phyloP scores from a whole-genome alignment of 176 grass and related monocot genomes.

The Triticum turgidum region DNA sequence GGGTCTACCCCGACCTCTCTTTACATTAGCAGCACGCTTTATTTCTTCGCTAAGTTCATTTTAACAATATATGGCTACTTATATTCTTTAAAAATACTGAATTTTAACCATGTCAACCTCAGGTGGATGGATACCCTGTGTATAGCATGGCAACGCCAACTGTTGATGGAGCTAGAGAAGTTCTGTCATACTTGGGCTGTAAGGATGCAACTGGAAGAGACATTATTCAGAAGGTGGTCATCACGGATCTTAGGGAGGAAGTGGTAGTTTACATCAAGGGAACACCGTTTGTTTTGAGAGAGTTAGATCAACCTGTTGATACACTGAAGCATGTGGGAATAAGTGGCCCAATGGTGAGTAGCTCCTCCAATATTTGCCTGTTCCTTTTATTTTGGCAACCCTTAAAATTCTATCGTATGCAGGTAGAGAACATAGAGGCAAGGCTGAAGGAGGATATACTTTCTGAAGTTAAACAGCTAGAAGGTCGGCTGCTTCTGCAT shows the following conservation, averaged over 20 bases:
- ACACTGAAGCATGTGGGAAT: slow-evolving; percentile 99
- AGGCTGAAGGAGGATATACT: slow-evolving; percentile 98
- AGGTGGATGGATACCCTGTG: slow-evolving; percentile 96
- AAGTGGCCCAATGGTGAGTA: slow-evolving; percentile 81
- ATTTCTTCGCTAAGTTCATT: not conserved
- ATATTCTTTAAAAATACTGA: slow-evolving; percentile 8
- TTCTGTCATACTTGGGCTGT: slow-evolving; percentile 86
- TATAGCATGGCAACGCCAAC: slow-evolving; percentile 98
- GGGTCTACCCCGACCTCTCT: too few species aligned
- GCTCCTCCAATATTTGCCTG: slow-evolving; percentile 16
- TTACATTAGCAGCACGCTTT: too few species aligned
- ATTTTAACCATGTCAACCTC: slow-evolving; percentile 22
- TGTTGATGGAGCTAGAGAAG: slow-evolving; percentile 83
- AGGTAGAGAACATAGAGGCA: slow-evolving; percentile 86
- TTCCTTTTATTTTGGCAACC: slow-evolving; percentile 9
- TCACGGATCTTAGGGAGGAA: slow-evolving; percentile 91
- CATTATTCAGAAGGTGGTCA: slow-evolving; percentile 56
- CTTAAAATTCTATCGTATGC: slow-evolving; percentile 38
- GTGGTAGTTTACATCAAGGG: slow-evolving; percentile 95
- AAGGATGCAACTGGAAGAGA: slow-evolving; percentile 54
- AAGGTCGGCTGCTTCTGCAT: slow-evolving; percentile 85
- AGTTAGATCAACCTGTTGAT: slow-evolving; percentile 94
- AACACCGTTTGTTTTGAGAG: slow-evolving; percentile 97
- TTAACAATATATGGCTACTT: slow-evolving; percentile 14
- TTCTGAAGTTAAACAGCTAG: slow-evolving; percentile 67